Evolutionary conservation across 495 filamentous ascomycete species (phyloP).

Genomic region (Penicillium soppii): DNA sequence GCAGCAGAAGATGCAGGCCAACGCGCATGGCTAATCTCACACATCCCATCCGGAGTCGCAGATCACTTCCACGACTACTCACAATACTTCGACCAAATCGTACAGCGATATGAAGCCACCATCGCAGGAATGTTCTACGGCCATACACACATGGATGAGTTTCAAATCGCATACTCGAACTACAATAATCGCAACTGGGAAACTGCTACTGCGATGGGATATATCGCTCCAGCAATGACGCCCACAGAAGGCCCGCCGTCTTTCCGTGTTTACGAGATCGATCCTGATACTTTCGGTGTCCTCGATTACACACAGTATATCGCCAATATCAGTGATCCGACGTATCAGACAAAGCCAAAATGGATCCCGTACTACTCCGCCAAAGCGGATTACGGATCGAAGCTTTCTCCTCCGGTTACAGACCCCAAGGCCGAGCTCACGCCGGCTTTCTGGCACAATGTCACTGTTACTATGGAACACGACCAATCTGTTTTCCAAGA

Average conservation of each 20-base stretch:
- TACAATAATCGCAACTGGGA: slow-evolving; percentile 32
- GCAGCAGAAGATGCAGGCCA: slow-evolving; percentile 49
- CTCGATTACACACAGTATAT: slow-evolving; percentile 53
- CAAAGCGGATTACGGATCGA: slow-evolving; percentile 49
- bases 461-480: slow-evolving; percentile 44
- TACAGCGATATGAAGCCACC: slow-evolving; percentile 50
- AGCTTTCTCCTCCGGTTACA: slow-evolving; percentile 37
- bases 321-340: slow-evolving; percentile 46
- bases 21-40: slow-evolving; percentile 54
- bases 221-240: slow-evolving; percentile 53
- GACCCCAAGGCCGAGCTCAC: slow-evolving; percentile 42
- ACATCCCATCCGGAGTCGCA: slow-evolving; percentile 47
- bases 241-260: slow-evolving; percentile 52
- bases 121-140: slow-evolving; percentile 59
- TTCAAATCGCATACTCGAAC: slow-evolving; percentile 53
- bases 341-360: slow-evolving; percentile 38
- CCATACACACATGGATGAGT: slow-evolving; percentile 57
- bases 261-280: slow-evolving; percentile 57
- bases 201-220: slow-evolving; percentile 47
- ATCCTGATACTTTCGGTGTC: slow-evolving; percentile 53
- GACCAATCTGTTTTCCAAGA: slow-evolving; percentile 35
- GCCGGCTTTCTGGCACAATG: slow-evolving; percentile 59
- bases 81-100: slow-evolving; percentile 54
- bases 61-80: slow-evolving; percentile 53
- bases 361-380: slow-evolving; percentile 57